A percentile compares a stretch with the other conserved stretches of the same genome.
phyloP scores from a whole-genome alignment of 2,329 filamentous ascomycete genomes.

The Beauveria rudraprayagi region DNA sequence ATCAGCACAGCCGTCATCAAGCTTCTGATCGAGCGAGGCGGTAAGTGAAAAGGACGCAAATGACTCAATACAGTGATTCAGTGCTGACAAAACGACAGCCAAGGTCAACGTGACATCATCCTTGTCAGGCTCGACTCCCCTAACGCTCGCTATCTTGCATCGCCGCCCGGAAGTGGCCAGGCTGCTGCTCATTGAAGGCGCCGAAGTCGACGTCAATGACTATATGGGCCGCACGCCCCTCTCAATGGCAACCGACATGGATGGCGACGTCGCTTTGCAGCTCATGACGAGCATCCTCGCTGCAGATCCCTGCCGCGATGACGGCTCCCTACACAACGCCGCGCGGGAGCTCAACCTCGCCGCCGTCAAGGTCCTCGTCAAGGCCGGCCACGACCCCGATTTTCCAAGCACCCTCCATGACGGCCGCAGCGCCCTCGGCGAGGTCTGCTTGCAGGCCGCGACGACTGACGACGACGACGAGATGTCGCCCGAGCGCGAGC shows the following conservation, averaged over 20 bases:
- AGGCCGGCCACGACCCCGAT: conserved; percentile 54
- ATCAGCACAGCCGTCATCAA: conserved; percentile 51
- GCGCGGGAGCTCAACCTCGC: conserved; percentile 50
- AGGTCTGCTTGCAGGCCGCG: conserved; percentile 52
- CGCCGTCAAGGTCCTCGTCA: conserved; percentile 47
- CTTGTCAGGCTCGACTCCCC: conserved; percentile 44
- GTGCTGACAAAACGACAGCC: conserved; percentile 27
- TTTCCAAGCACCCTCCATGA: conserved; percentile 56
- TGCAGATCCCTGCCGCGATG: conserved; percentile 49
- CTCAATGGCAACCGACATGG: conserved; percentile 49
- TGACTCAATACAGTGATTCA: conserved; percentile 7
- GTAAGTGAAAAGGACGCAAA: conserved; percentile 20
- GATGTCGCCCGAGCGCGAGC: conserved; percentile 39
- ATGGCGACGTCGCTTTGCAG: conserved; percentile 43
- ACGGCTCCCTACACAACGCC: conserved; percentile 60
- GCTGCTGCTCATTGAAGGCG: conserved; percentile 47
- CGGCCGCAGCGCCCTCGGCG: conserved; percentile 55
- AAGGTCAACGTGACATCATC: conserved; percentile 50
- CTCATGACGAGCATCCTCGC: conserved; percentile 49
- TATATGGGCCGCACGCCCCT: conserved; percentile 50
- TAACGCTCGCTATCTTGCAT: conserved; percentile 51
- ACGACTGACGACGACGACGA: conserved; percentile 30
- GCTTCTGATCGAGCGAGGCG: conserved; percentile 41
- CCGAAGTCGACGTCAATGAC: conserved; percentile 52
- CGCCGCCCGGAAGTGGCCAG: conserved; percentile 50